Percentiles rank a stretch among this genome's conserved stretches.
phyloP scores from a whole-genome alignment of 768 basidiomycete genomes.

The Termitomyces bulborhizus region DNA sequence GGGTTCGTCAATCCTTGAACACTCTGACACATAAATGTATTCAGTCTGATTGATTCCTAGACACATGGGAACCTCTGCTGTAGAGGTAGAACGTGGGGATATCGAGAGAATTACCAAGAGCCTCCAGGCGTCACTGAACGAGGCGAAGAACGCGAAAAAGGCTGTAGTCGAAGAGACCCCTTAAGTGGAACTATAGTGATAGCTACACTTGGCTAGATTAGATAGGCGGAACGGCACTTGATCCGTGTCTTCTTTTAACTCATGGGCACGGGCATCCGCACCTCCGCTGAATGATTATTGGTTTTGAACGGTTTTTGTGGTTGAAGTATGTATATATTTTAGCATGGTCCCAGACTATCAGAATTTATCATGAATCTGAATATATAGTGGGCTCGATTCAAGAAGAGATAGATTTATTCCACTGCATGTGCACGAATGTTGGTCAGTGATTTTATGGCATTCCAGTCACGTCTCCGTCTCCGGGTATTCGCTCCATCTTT shows the following conservation, averaged over 20 bases:
- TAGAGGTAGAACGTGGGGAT: constrained; percentile 60
- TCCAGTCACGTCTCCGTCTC: constrained; percentile 9
- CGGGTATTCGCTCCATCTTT: constrained; percentile 11
- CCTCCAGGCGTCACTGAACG: constrained; percentile 42
- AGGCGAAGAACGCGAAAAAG: constrained; percentile 16
- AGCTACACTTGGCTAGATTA: neutral
- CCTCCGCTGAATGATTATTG: neutral
- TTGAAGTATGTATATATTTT: too few species aligned
- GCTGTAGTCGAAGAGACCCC: constrained; percentile 6
- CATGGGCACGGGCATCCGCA: constrained; percentile 8
- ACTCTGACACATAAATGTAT: neutral
- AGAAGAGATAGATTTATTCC: neutral
- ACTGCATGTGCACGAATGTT: constrained; percentile 9
- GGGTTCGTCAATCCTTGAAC: constrained; percentile 35
- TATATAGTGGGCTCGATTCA: neutral
- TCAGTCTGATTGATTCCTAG: constrained; percentile 26
- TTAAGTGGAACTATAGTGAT: neutral
- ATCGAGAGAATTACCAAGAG: constrained; percentile 57
- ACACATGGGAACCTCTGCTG: constrained; percentile 82
- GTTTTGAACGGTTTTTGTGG: neutral
- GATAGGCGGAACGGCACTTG: constrained; percentile 7
- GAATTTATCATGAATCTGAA: neutral
- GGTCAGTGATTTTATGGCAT: constrained; percentile 13
- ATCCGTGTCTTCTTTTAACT: constrained; percentile 1
- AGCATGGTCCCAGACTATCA: neutral